phyloP scores from a whole-genome alignment of 2,329 filamentous ascomycete species.

The Alternaria arborescens region DNA sequence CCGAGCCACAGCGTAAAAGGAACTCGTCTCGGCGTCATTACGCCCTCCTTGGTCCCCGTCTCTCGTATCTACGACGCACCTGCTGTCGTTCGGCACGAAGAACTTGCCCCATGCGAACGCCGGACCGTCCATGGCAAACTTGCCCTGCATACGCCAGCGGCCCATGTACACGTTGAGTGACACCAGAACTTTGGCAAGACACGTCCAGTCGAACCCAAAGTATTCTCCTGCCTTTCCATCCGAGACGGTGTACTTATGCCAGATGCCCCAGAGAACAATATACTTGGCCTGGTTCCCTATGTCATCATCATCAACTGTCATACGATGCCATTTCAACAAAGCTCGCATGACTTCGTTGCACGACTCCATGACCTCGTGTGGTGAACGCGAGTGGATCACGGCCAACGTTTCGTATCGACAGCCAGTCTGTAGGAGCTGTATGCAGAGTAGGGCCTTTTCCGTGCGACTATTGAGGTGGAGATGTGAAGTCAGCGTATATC shows the following conservation, averaged over 20 bases:
- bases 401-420: constrained; percentile 39
- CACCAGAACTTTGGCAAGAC: constrained; percentile 34
- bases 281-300: constrained; percentile 18
- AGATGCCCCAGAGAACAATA: constrained; percentile 32
- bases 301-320: constrained; percentile 20
- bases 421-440: constrained; percentile 38
- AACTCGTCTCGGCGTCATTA: not conserved
- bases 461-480: constrained; percentile 18
- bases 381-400: constrained; percentile 41
- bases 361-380: constrained; percentile 30
- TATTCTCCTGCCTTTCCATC: constrained; percentile 22
- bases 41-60: not conserved
- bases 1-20: not conserved
- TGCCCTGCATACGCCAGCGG: constrained; percentile 38
- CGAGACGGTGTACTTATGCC: constrained; percentile 17
- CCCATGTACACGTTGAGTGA: constrained; percentile 44
- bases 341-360: constrained; percentile 40
- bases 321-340: constrained; percentile 36
- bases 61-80: constrained; percentile 7
- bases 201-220: constrained; percentile 32
- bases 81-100: constrained; percentile 20
- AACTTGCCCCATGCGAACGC: constrained; percentile 35
- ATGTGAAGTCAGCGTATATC: not conserved
- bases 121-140: constrained; percentile 32
- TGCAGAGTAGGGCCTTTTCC: constrained; percentile 40